phyloP scores from a whole-genome alignment of 257 asterid species.

The Fraxinus pennsylvanica region DNA sequence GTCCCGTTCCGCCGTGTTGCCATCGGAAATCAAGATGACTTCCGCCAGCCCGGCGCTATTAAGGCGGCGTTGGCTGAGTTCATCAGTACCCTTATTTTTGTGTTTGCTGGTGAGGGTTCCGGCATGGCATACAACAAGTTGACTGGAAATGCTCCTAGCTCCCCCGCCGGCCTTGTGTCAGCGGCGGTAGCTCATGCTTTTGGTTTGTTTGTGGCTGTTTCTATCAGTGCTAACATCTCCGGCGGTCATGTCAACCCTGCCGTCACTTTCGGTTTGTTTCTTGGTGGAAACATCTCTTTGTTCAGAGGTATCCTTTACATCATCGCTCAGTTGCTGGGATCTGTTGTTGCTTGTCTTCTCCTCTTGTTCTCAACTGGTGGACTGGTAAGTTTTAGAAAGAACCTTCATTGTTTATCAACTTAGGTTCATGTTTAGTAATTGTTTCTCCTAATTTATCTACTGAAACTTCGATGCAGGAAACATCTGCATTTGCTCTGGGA shows the following conservation, averaged over 20 bases:
- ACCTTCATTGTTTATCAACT: not conserved
- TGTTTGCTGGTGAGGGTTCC: slow-evolving; percentile 46
- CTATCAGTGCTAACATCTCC: slow-evolving; percentile 53
- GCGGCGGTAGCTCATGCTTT: slow-evolving; percentile 56
- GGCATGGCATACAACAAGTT: slow-evolving; percentile 55
- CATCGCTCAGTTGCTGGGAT: slow-evolving; percentile 62
- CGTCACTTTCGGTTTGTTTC: slow-evolving; percentile 61
- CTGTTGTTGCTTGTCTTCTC: slow-evolving; percentile 56
- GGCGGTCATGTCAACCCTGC: slow-evolving; percentile 80
- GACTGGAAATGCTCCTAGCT: slow-evolving; percentile 25
- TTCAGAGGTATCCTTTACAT: slow-evolving; percentile 60
- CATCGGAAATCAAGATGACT: slow-evolving; percentile 5
- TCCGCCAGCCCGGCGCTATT: slow-evolving; percentile 51
- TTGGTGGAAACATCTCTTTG: slow-evolving; percentile 64
- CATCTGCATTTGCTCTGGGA: slow-evolving; percentile 26
- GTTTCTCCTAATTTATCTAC: no score
- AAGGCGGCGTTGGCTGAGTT: slow-evolving; percentile 65
- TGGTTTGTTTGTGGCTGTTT: slow-evolving; percentile 56
- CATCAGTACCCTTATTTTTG: not conserved
- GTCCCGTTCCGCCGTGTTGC: slow-evolving; percentile 51
- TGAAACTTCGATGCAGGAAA: slow-evolving; percentile 23
- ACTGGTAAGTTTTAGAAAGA: slow-evolving; percentile 34
- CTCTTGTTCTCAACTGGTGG: slow-evolving; percentile 56
- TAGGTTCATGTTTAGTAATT: no score
- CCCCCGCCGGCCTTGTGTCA: slow-evolving; percentile 47